phyloP scores from a whole-genome alignment of 2,329 filamentous ascomycete genomes.

The Bretziella fagacearum region DNA sequence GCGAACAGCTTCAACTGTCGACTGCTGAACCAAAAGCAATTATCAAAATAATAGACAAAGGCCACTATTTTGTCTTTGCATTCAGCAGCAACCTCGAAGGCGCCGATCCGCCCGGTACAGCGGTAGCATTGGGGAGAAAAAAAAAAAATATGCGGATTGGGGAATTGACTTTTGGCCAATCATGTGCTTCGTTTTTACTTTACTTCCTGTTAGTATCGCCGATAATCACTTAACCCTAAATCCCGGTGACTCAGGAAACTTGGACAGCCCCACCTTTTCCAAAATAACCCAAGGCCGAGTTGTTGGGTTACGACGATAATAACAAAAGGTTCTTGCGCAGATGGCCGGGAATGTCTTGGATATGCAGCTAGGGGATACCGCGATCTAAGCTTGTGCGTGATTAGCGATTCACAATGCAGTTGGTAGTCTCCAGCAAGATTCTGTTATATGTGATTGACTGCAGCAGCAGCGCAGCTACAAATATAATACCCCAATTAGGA shows the following conservation, averaged over 20 bases:
- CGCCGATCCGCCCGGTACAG: neutral
- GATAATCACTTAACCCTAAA: constrained; percentile 5
- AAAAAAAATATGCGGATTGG: constrained; percentile 8
- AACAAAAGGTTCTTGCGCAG: no score
- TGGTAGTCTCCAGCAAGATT: no score
- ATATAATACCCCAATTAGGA: no score
- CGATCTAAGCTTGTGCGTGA: neutral
- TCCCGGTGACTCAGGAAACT: neutral
- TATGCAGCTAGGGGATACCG: neutral
- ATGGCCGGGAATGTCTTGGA: neutral
- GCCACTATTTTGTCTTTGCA: no score
- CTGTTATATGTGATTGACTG: no score
- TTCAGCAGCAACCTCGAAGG: no score
- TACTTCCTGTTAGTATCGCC: neutral
- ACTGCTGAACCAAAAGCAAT: no score
- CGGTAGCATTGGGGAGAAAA: constrained; percentile 1
- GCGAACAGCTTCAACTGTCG: no score
- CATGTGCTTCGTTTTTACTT: constrained; percentile 6
- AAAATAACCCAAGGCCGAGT: neutral
- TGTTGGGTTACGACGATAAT: neutral
- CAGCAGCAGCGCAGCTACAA: no score
- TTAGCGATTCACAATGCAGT: no score
- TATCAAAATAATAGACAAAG: no score
- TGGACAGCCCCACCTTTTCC: neutral
- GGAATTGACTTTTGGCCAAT: constrained; percentile 5